Percentiles rank a stretch among this genome's conserved stretches.
Evolutionary conservation across 2,329 filamentous ascomycete genomes (phyloP).

Genomic region (Myriosclerotinia duriaeana): DNA sequence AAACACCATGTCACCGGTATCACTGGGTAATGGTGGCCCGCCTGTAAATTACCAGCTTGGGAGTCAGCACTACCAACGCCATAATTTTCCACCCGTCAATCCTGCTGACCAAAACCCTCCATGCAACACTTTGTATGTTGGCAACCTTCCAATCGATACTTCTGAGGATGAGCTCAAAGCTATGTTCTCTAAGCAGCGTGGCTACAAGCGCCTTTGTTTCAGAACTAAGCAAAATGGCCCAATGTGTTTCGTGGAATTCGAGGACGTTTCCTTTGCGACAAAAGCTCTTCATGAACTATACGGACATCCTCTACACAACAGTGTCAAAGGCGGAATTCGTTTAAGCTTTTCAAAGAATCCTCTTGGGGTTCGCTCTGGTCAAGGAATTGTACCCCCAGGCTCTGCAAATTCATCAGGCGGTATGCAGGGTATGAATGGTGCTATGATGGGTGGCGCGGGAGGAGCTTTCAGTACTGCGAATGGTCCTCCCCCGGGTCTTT

Average conservation of each 20-base stretch:
- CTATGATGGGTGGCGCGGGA: slow-evolving; percentile 47
- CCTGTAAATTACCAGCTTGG: slow-evolving; percentile 55
- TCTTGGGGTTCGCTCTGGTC: slow-evolving; percentile 81
- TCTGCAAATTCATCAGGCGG: slow-evolving; percentile 46
- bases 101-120: slow-evolving; percentile 95
- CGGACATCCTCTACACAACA: slow-evolving; percentile 83
- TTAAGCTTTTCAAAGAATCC: slow-evolving; percentile 98
- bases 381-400: slow-evolving; percentile 46
- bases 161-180: slow-evolving; percentile 94
- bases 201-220: slow-evolving; percentile 94
- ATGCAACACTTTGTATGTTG: slow-evolving; percentile 96
- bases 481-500: slow-evolving; percentile 76
- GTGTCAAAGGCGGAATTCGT: slow-evolving; percentile 89
- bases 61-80: slow-evolving; percentile 57
- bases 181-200: slow-evolving; percentile 87
- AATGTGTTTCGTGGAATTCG: slow-evolving; percentile 99
- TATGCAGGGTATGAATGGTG: slow-evolving; percentile 58
- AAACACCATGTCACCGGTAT: slow-evolving; percentile 56
- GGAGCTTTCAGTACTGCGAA: slow-evolving; percentile 46
- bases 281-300: slow-evolving; percentile 89
- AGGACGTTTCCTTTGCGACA: slow-evolving; percentile 87
- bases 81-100: slow-evolving; percentile 81
- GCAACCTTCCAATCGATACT: slow-evolving; percentile 90
- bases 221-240: slow-evolving; percentile 92
- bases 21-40: slow-evolving; percentile 47